Conservation (phyloP, 345 rosid genomes). For the Cardiospermum halicacabum region DNA sequence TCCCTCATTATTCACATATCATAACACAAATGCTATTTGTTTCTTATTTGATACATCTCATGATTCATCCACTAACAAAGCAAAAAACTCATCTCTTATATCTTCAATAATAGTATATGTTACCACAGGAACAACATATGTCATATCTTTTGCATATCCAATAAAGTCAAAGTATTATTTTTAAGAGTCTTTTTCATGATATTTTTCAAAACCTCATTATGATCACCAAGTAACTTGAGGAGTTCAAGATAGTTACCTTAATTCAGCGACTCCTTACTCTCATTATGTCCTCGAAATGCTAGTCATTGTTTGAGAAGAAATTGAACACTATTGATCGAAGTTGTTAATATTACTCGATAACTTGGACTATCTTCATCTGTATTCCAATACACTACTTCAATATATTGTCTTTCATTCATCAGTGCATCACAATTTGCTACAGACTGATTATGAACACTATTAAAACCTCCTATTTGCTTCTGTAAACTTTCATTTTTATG, state of each 20-base stretch:
- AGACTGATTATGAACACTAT: background rate
- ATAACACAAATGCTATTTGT: no score
- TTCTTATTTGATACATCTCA: conserved; percentile 6
- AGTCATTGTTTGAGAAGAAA: background rate
- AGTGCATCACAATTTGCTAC: background rate
- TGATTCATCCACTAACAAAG: conserved; percentile 14
- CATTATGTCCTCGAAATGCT: no score
- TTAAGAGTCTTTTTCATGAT: background rate
- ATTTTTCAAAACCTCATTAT: no score
- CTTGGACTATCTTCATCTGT: background rate
- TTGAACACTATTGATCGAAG: background rate
- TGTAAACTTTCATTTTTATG: background rate
- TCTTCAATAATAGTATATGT: background rate
- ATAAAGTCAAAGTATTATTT: background rate
- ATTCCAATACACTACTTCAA: background rate
- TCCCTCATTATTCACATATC: conserved; percentile 7
- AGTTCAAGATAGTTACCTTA: no score
- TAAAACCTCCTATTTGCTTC: background rate
- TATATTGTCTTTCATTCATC: no score
- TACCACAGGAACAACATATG: background rate
- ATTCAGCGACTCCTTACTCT: no score
- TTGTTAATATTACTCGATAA: background rate
- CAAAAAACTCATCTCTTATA: conserved; percentile 6
- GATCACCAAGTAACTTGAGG: no score
- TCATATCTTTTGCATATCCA: background rate